Base-by-base conservation (phyloP, 495 filamentous ascomycete genomes). In the Hypoxylon rickii region DNA sequence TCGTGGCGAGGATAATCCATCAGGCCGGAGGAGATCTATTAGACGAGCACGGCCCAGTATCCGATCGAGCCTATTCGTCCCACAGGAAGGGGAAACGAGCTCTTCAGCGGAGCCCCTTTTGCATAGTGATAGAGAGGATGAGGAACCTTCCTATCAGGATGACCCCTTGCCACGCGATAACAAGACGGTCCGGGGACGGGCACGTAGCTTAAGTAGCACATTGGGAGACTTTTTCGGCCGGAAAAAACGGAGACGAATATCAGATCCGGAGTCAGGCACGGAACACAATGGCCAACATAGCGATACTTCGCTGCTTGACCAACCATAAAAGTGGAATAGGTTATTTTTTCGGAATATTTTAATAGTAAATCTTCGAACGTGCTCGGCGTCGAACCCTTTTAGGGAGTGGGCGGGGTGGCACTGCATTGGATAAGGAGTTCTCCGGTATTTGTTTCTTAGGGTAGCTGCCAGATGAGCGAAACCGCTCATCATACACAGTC, bases 131-230 rank as follows among this genome's bases (percentile, higher is more conserved):
- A 39, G 31, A 21, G 56, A 66, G 22, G 48, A 48, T 3, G 54
- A 45, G 8, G 44, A 57, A 50, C 17, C 45, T 11, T 38, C 64
- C 11, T 58, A 58, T 22, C 55, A 57, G 18, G 51, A 59, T 21
- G 63, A 62, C 17, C 58, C 63, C 21, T 40, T 51, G 13, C 46
- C 42, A 22, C 44, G 7, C 15, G 41, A 44, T 2, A 46, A 53
- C 6, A 64, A 55, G 34, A 58, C 51, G 26, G 37, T 66, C 13
- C 63, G 70, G 13, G 68, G 69, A 17, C 58, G 76, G 20, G 73
- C 79, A 20, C 68, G 79, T 46, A 82, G 77, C 64, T 49, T 82
- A 24, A 82, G 79, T 47, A 73, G 73, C 41, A 77, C 78, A 10
- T 50, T 82, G 2, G 73, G 77, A 13, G 73, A 75, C 29, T 63